These are phyloP conservation scores for Neonectria hederae DNA, from an alignment of 2,329 filamentous ascomycete species.

Conservation along the genomic window DNA sequence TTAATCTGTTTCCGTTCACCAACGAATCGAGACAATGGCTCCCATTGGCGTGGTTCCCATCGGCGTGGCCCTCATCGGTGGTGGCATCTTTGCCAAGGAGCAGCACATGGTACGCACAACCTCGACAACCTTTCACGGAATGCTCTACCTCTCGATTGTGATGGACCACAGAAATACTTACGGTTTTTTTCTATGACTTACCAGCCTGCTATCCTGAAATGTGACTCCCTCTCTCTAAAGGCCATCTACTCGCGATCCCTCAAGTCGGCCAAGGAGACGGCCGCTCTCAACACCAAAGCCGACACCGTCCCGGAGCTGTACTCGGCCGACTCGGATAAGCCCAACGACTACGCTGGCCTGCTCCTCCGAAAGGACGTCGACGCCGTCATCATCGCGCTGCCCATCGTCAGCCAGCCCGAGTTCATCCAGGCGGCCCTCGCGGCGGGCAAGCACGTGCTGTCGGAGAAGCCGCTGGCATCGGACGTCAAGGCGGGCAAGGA, in stretches of 20 bases:
- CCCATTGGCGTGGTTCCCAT: slow-evolving; percentile 61
- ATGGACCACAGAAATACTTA: not conserved
- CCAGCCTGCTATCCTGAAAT: slow-evolving; percentile 67
- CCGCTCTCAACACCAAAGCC: slow-evolving; percentile 49
- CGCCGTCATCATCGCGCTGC: slow-evolving; percentile 68
- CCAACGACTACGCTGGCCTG: slow-evolving; percentile 60
- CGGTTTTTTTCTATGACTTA: not conserved
- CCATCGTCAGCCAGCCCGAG: slow-evolving; percentile 68
- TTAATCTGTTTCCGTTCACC: not conserved
- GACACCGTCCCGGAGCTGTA: slow-evolving; percentile 59
- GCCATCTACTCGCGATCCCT: slow-evolving; percentile 73
- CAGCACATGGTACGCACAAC: slow-evolving; percentile 60
- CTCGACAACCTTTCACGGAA: not conserved
- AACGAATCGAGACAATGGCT: slow-evolving; percentile 42
- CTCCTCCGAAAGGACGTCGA: slow-evolving; percentile 63
- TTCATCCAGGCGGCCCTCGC: slow-evolving; percentile 66
- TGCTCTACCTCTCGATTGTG: not conserved
- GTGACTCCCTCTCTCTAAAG: slow-evolving; percentile 62
- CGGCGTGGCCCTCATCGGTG: slow-evolving; percentile 69
- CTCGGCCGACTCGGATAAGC: slow-evolving; percentile 61
- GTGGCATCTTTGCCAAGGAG: slow-evolving; percentile 69
- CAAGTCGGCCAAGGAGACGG: slow-evolving; percentile 61
- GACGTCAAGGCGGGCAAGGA: slow-evolving; percentile 58
- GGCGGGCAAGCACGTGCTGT: slow-evolving; percentile 76
- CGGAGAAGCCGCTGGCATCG: slow-evolving; percentile 74